phyloP scores from a whole-genome alignment of 352 stramenopile genomes.

The Phytophthora hibernalis region DNA sequence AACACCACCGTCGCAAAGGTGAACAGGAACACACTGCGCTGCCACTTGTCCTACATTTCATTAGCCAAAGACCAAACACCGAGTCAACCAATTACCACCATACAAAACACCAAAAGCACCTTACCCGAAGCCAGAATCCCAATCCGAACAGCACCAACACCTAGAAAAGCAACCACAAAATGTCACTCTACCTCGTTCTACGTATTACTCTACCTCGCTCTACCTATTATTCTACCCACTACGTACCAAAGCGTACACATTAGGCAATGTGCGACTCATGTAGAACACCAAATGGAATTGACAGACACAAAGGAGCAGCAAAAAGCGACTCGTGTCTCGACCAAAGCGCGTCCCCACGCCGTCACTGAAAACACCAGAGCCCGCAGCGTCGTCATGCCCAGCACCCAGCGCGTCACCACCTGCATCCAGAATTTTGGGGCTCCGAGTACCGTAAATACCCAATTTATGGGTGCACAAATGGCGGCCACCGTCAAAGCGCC shows the following conservation, averaged over 20 bases:
- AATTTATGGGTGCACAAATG: constrained; percentile 53
- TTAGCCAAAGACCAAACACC: neutral
- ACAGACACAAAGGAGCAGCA: constrained; percentile 88
- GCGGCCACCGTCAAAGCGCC: constrained; percentile 78
- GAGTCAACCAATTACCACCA: neutral
- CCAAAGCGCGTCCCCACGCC: constrained; percentile 65
- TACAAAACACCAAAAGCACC: neutral
- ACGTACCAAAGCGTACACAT: constrained; percentile 95
- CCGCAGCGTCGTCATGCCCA: constrained; percentile 65
- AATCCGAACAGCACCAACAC: constrained; percentile 70
- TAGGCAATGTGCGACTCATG: constrained; percentile 95
- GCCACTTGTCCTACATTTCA: constrained; percentile 42
- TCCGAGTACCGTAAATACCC: constrained; percentile 29
- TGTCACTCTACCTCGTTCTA: constrained; percentile 5
- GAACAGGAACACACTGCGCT: constrained; percentile 80
- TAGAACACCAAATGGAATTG: constrained; percentile 99
- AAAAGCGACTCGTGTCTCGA: constrained; percentile 65
- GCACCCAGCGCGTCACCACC: constrained; percentile 59
- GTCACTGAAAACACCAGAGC: constrained; percentile 73
- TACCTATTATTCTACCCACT: constrained; percentile 3
- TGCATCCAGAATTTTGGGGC: constrained; percentile 67
- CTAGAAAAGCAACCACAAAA: constrained; percentile 27
- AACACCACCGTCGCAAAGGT: constrained; percentile 96
- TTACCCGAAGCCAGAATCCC: constrained; percentile 67
- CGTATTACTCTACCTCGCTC: constrained; percentile 27